Percentiles rank a stretch among this genome's conserved stretches.
Evolutionary conservation across 495 filamentous ascomycete species (phyloP).

Genomic region (Penicillium tannophilum): DNA sequence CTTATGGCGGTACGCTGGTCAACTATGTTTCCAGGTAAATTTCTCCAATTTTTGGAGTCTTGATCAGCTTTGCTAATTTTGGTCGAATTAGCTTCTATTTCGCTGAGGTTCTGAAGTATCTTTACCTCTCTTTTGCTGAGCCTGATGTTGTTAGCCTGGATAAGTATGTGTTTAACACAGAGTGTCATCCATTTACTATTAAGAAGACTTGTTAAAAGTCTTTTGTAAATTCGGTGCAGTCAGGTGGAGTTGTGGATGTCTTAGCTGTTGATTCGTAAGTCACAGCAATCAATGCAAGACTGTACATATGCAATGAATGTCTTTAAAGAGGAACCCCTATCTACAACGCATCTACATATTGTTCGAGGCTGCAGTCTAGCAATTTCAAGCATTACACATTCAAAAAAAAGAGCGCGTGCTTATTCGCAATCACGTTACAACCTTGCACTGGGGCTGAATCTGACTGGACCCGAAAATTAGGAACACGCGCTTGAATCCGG

Average conservation of each 20-base stretch:
- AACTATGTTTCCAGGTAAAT: slow-evolving; percentile 34
- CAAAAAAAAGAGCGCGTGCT: not conserved
- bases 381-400: not conserved
- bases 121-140: slow-evolving; percentile 54
- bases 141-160: slow-evolving; percentile 53
- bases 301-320: not conserved
- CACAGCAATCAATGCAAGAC: not conserved
- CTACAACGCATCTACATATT: too few relatives aligned
- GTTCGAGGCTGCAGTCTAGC: too few relatives aligned
- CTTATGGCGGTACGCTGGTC: slow-evolving; percentile 55
- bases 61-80: not conserved
- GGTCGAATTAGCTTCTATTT: slow-evolving; percentile 42
- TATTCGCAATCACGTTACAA: not conserved
- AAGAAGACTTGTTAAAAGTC: slow-evolving; percentile 12
- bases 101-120: slow-evolving; percentile 56
- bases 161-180: slow-evolving; percentile 59
- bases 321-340: too few relatives aligned
- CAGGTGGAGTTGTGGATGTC: not conserved
- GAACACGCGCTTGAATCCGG: slow-evolving; percentile 1
- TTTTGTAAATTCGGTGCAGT: not conserved
- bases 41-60: not conserved
- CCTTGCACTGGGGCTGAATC: not conserved
- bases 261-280: not conserved
- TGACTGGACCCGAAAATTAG: slow-evolving; percentile 1
- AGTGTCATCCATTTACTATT: slow-evolving; percentile 24